These are phyloP conservation scores for Penicillium fuscoglaucum DNA, from an alignment of 2,329 filamentous ascomycete species.

Conservation along the genomic window DNA sequence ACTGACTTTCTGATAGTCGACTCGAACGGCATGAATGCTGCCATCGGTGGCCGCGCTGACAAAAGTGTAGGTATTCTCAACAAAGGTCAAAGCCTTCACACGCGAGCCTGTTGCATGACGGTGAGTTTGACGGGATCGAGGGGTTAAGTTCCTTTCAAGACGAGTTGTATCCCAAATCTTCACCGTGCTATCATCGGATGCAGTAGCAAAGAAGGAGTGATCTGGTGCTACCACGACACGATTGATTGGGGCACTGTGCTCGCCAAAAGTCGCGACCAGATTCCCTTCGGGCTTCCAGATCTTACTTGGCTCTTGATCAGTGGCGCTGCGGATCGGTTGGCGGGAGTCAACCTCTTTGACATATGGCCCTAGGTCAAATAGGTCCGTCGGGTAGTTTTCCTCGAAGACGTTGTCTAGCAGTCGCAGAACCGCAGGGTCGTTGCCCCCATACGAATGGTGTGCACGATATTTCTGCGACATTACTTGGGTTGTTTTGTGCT, in stretches of 20 bases:
- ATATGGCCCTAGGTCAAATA: constrained; percentile 72
- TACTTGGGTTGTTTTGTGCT: constrained; percentile 27
- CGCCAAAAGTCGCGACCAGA: constrained; percentile 82
- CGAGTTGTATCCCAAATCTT: constrained; percentile 91
- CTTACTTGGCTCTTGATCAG: constrained; percentile 55
- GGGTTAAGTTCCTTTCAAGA: constrained; percentile 85
- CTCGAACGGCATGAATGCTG: constrained; percentile 82
- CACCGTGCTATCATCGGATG: constrained; percentile 84
- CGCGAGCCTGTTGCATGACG: constrained; percentile 69
- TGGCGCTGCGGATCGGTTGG: constrained; percentile 55
- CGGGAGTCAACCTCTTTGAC: constrained; percentile 65
- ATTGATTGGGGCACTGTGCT: constrained; percentile 81
- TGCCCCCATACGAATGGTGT: constrained; percentile 83
- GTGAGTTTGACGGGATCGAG: constrained; percentile 83
- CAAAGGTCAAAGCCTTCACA: constrained; percentile 81
- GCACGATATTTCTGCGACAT: constrained; percentile 54
- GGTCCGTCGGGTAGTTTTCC: constrained; percentile 61
- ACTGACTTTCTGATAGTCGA: constrained; percentile 63
- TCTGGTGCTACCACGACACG: constrained; percentile 82
- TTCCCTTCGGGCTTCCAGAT: constrained; percentile 82
- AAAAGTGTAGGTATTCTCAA: constrained; percentile 93
- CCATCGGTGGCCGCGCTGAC: constrained; percentile 88
- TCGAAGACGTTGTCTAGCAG: constrained; percentile 82
- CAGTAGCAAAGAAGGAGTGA: constrained; percentile 92
- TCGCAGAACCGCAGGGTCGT: constrained; percentile 62